Evolutionary conservation across 352 stramenopile species (phyloP).

Genomic region (Phytophthora hybrid): DNA sequence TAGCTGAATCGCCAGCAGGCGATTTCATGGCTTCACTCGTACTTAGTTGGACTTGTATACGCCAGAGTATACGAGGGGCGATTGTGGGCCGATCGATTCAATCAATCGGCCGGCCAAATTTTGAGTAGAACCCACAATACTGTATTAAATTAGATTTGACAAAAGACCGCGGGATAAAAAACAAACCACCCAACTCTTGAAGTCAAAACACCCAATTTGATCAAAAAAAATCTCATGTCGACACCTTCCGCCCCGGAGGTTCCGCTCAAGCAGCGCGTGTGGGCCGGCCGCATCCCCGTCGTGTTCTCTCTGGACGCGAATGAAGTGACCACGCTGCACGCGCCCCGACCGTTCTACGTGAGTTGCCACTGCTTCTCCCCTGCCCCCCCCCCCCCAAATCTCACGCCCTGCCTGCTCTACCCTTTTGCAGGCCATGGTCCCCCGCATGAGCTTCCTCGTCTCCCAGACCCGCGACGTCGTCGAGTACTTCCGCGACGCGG

Average conservation of each 20-base stretch:
- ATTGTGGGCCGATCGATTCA: no score
- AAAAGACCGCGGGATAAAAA: no score
- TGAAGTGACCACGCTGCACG: conserved; percentile 84
- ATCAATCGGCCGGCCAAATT: no score
- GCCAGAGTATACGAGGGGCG: no score
- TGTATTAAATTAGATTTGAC: no score
- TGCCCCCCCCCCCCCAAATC: background rate
- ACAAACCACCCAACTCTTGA: no score
- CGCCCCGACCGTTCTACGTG: conserved; percentile 84
- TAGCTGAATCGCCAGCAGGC: no score
- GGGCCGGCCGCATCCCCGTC: conserved; percentile 74
- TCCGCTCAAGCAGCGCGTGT: conserved; percentile 52
- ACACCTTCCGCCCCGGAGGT: background rate
- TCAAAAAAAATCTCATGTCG: background rate
- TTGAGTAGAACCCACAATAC: no score
- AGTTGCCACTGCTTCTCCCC: background rate
- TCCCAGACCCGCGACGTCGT: conserved; percentile 77
- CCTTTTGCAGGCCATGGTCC: conserved; percentile 71
- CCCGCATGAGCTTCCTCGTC: conserved; percentile 83
- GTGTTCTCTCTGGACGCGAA: conserved; percentile 76
- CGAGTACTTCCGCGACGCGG: conserved; percentile 82
- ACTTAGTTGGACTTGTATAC: no score
- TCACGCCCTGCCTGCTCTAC: background rate
- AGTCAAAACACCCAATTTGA: no score
- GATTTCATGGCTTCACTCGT: no score